phyloP scores from a whole-genome alignment of 345 rosid species.

The Gossypioides kirkii region DNA sequence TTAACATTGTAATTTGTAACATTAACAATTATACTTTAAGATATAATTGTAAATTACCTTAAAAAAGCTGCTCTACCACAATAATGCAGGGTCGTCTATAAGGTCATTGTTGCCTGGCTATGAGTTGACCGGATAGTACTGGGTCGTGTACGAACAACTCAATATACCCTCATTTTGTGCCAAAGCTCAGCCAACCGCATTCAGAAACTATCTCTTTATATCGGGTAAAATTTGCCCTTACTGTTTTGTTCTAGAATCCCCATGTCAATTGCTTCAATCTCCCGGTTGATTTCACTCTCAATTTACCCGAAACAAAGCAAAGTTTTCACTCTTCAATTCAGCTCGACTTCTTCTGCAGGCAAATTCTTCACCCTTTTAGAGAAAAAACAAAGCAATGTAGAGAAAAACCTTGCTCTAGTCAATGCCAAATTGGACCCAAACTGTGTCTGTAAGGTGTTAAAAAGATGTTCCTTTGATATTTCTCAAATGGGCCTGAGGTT shows the following conservation, averaged over 20 bases:
- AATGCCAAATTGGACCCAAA: conserved; percentile 43
- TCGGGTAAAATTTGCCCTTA: neutral
- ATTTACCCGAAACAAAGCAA: neutral
- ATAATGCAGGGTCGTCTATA: too few relatives aligned
- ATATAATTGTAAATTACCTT: too few relatives aligned
- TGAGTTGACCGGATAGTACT: too few relatives aligned
- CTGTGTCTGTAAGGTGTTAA: conserved; percentile 56
- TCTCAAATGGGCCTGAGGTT: conserved; percentile 59
- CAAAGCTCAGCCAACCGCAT: too few relatives aligned
- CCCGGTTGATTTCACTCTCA: neutral
- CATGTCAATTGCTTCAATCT: neutral
- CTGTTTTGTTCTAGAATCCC: neutral
- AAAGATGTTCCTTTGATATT: conserved; percentile 38
- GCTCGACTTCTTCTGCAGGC: neutral
- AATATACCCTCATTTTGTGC: too few relatives aligned
- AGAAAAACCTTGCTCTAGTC: conserved; percentile 37
- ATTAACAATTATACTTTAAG: too few relatives aligned
- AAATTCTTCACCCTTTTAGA: neutral
- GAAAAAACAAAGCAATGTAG: conserved; percentile 26
- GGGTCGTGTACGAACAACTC: too few relatives aligned
- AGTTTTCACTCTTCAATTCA: conserved; percentile 3
- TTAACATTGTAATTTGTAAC: too few relatives aligned
- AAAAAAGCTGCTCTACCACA: too few relatives aligned
- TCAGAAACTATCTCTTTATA: too few relatives aligned
- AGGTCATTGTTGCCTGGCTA: too few relatives aligned